Evolutionary conservation across 352 stramenopile genomes (phyloP).

Genomic region (Phytophthora syringae): DNA sequence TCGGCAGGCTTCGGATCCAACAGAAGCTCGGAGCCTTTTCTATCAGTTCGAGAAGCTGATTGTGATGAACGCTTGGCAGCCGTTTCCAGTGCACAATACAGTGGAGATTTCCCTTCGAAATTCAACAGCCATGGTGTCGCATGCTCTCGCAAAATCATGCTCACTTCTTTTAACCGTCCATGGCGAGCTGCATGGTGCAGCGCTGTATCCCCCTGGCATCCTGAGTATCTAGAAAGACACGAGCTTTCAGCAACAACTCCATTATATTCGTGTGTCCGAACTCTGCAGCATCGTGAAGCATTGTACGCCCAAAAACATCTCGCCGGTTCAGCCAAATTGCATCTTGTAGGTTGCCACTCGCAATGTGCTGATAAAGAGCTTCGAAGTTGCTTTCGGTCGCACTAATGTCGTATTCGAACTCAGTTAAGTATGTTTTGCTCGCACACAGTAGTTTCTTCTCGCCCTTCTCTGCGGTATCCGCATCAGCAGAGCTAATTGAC

Average conservation of each 20-base stretch:
- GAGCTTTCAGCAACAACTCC: slow-evolving; percentile 53
- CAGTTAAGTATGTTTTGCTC: slow-evolving; percentile 53
- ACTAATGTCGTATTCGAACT: slow-evolving; percentile 68
- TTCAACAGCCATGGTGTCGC: slow-evolving; percentile 51
- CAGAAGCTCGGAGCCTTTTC: slow-evolving; percentile 2
- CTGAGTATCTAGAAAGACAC: slow-evolving; percentile 47
- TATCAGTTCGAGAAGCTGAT: neutral
- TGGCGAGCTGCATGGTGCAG: slow-evolving; percentile 61
- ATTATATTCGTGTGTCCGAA: slow-evolving; percentile 58
- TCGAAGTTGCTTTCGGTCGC: slow-evolving; percentile 68
- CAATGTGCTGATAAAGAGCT: slow-evolving; percentile 55
- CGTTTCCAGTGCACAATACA: slow-evolving; percentile 59
- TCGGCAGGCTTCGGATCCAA: slow-evolving; percentile 5
- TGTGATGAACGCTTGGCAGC: slow-evolving; percentile 24
- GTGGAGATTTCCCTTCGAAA: slow-evolving; percentile 55
- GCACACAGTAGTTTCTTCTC: slow-evolving; percentile 13
- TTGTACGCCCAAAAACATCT: slow-evolving; percentile 60
- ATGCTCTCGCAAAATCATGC: slow-evolving; percentile 51
- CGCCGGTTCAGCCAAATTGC: slow-evolving; percentile 54
- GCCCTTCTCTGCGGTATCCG: neutral
- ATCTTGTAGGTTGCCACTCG: slow-evolving; percentile 41
- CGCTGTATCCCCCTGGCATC: slow-evolving; percentile 61
- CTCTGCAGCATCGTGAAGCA: slow-evolving; percentile 72
- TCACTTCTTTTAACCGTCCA: slow-evolving; percentile 59
- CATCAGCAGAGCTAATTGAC: neutral